A percentile compares a stretch with the other conserved stretches of the same genome.
Evolutionary conservation across 345 rosid species (phyloP).

Genomic region (Dovyalis caffra): DNA sequence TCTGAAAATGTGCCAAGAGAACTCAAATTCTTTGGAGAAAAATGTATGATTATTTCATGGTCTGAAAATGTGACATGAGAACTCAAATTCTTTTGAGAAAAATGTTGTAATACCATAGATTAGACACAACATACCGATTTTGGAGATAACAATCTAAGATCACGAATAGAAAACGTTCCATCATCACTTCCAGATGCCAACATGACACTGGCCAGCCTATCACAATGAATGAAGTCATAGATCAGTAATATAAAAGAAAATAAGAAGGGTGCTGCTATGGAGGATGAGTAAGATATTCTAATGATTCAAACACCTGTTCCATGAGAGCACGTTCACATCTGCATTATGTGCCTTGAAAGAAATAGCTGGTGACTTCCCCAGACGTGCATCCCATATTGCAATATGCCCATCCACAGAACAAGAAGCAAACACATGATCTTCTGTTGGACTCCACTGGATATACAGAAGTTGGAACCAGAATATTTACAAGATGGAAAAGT

Average conservation of each 20-base stretch:
- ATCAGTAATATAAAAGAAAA: neutral
- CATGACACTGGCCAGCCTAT: conserved; percentile 87
- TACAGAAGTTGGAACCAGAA: conserved; percentile 16
- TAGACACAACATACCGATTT: conserved; percentile 8
- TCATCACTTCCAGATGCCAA: conserved; percentile 97
- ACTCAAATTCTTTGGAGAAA: neutral
- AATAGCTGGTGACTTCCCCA: conserved; percentile 60
- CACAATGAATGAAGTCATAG: conserved; percentile 14
- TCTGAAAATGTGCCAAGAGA: neutral
- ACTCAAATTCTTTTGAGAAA: neutral
- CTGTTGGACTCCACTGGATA: conserved; percentile 94
- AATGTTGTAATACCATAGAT: neutral
- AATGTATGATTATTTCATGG: too few species aligned
- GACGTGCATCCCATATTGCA: conserved; percentile 86
- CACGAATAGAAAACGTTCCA: conserved; percentile 87
- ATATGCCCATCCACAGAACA: conserved; percentile 79
- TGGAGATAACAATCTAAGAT: conserved; percentile 59
- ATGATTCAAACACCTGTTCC: conserved; percentile 73
- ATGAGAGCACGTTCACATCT: conserved; percentile 94
- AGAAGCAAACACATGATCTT: conserved; percentile 75
- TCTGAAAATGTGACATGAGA: neutral
- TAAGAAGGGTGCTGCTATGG: neutral
- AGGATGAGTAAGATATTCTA: neutral
- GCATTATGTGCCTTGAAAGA: conserved; percentile 85
- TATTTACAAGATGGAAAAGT: conserved; percentile 1